Base-by-base conservation (phyloP, 306 rosid genomes). In the Rosa multiflora region DNA sequence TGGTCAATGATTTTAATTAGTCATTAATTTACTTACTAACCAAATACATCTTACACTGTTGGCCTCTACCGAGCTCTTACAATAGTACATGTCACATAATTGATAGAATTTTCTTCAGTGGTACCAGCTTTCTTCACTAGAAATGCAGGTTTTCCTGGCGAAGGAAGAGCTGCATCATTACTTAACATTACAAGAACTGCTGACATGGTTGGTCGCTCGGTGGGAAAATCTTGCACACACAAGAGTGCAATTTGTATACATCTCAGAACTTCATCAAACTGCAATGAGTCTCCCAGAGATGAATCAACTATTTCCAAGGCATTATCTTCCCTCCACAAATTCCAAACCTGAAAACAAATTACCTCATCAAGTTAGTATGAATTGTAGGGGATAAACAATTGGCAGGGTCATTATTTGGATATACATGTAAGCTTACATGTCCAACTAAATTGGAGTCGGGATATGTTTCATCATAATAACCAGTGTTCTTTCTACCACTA, bases 401-500 rank as follows among this genome's bases (percentile, higher is more conserved):
- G 56, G 56, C 32, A 29, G 5, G 15, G 8, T 53, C 62, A 55
- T 20, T 18, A 4, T 29, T 8, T 32, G 26, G 62, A 55, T 55
- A 13, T 13, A 51, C 17, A 5, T 15, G 10, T 56, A 8, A 58
- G 72, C 95, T 79, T 59, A 92, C 96, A 83, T 93, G 84, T 69
- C 91, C 92, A 72, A 91, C 80, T 81, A 87, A 86, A 81, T 70
- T 91, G 53, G 74, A 43, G 26, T 85, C 70, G 10, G 86, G 64
- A 46, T 73, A 64, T 13, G 63, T n/a, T 23, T 80, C 82, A 7
- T 74, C 17, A 66, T 82, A 69, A 44, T 43, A 83, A 29, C 87
- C 64, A 23, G 76, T 83, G 14, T 93, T 91, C 78, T 83, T 93
- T 80, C 76, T 87, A 8, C 98, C 87, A 1, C 87, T 93, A 20